These are phyloP conservation scores for Dimocarpus longan DNA, from an alignment of 345 rosid species.

Conservation along the genomic window DNA sequence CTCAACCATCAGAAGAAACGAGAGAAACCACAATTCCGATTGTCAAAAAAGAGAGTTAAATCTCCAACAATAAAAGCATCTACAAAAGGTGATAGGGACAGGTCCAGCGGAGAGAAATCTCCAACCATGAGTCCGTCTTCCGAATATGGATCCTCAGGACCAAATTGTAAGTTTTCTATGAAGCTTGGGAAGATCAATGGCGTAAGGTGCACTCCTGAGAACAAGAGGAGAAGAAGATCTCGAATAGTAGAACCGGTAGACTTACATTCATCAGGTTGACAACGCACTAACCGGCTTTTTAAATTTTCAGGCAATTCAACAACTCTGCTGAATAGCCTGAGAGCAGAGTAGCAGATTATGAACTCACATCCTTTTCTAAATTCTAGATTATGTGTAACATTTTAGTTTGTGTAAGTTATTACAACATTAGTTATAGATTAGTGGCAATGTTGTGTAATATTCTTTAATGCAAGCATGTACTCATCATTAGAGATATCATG, in stretches of 20 bases:
- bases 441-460: not conserved
- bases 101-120: conserved; percentile 26
- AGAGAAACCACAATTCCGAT: conserved; percentile 27
- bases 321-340: conserved; percentile 16
- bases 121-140: conserved; percentile 19
- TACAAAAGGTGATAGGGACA: conserved; percentile 17
- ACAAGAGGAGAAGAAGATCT: conserved; percentile 73
- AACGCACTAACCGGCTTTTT: not conserved
- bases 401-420: conserved; percentile 10
- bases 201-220: conserved; percentile 61
- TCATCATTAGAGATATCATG: not conserved
- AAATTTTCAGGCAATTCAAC: conserved; percentile 20
- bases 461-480: not conserved
- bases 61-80: conserved; percentile 46
- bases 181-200: conserved; percentile 50
- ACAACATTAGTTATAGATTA: not conserved
- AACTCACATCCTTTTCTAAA: not conserved
- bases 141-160: conserved; percentile 36
- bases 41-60: conserved; percentile 59
- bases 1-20: conserved; percentile 36
- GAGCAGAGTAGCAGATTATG: not conserved
- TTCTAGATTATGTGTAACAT: conserved; percentile 10
- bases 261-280: conserved; percentile 41
- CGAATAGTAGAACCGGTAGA: conserved; percentile 41
- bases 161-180: conserved; percentile 41